A percentile compares a stretch with the other conserved stretches of the same genome.
Evolutionary conservation across 2,329 filamentous ascomycete genomes (phyloP).

Genomic region (Fusarium humuli): DNA sequence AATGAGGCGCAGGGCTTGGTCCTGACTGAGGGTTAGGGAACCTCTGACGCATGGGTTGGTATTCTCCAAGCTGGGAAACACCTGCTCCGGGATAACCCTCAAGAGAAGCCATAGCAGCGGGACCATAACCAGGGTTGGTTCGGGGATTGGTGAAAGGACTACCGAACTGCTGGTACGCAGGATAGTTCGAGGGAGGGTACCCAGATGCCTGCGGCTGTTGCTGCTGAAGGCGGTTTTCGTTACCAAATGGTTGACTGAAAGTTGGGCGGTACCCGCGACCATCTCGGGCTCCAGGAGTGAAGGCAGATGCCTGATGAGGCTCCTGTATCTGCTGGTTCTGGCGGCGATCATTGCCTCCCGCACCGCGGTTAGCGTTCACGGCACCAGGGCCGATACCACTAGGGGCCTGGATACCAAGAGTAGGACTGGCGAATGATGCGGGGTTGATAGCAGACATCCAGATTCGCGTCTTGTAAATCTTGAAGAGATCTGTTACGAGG

Average conservation of each 20-base stretch:
- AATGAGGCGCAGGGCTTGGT: conserved; percentile 51
- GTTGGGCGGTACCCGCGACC: conserved; percentile 57
- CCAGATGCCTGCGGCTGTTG: conserved; percentile 43
- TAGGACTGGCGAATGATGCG: conserved; percentile 88
- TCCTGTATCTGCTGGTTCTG: conserved; percentile 58
- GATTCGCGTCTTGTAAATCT: conserved; percentile 98
- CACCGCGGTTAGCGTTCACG: conserved; percentile 66
- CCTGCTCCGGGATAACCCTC: conserved; percentile 48
- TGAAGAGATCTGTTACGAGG: conserved; percentile 96
- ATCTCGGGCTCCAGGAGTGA: conserved; percentile 53
- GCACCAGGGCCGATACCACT: conserved; percentile 75
- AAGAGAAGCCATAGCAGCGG: conserved; percentile 45
- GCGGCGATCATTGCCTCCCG: conserved; percentile 59
- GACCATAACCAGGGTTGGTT: conserved; percentile 47
- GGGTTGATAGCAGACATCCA: conserved; percentile 99
- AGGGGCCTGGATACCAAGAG: conserved; percentile 76
- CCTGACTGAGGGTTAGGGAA: conserved; percentile 57
- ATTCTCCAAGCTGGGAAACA: conserved; percentile 56
- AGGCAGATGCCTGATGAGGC: conserved; percentile 51
- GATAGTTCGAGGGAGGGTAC: conserved; percentile 52
- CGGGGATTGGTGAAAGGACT: conserved; percentile 52
- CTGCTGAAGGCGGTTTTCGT: conserved; percentile 57
- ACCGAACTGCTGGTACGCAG: conserved; percentile 47
- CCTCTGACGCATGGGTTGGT: conserved; percentile 60
- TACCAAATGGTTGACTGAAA: conserved; percentile 57